These are phyloP conservation scores for Thermothielavioides terrestris DNA, from an alignment of 495 filamentous ascomycete species.

Conservation along the genomic window DNA sequence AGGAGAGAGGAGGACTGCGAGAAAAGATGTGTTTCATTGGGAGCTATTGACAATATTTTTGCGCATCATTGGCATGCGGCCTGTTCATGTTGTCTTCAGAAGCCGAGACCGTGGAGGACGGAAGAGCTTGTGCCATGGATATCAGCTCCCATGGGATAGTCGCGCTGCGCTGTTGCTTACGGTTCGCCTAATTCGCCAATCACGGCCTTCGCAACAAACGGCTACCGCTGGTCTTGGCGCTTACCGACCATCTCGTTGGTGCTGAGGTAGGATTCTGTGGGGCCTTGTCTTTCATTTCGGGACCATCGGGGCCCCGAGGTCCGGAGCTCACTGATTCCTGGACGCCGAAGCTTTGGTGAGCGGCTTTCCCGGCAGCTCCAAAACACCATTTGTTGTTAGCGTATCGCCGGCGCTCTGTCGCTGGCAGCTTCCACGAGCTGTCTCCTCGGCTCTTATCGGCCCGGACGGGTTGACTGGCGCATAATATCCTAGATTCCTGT, in stretches of 20 bases:
- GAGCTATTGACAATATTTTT: background rate
- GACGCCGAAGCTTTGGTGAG: background rate
- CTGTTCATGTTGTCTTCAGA: too few relatives aligned
- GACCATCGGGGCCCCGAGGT: background rate
- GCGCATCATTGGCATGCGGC: background rate
- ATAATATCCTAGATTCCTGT: too few relatives aligned
- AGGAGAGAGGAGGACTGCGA: background rate
- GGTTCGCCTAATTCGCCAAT: too few relatives aligned
- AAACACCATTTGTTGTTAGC: background rate
- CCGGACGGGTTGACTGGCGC: too few relatives aligned
- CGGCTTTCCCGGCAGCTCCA: background rate
- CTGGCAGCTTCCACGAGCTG: background rate
- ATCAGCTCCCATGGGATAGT: too few relatives aligned
- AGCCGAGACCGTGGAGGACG: too few relatives aligned
- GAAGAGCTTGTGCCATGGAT: too few relatives aligned
- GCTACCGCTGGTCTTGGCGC: background rate
- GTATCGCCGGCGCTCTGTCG: background rate
- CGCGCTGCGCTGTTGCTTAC: too few relatives aligned
- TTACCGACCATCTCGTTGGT: background rate
- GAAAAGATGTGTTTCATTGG: background rate
- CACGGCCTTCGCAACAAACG: too few relatives aligned
- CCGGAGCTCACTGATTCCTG: background rate
- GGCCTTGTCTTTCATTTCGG: background rate
- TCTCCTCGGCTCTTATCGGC: too few relatives aligned
- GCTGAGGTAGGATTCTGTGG: background rate